Base-by-base conservation (phyloP, 306 rosid species). In the Trichosanthes cucumerina region DNA sequence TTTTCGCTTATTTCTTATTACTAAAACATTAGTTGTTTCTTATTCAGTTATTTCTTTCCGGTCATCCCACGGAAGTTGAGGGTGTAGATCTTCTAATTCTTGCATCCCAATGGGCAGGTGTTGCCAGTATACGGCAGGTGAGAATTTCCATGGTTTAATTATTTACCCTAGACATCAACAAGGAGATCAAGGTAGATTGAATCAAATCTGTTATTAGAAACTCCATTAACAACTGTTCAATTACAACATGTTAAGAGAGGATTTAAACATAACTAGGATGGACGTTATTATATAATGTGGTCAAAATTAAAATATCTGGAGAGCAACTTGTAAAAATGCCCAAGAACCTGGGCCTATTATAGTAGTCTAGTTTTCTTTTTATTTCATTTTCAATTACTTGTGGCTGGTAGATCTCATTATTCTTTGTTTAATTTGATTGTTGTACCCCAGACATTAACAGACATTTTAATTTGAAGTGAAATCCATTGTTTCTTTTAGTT, bases 101-200 rank as follows among this genome's bases (percentile, higher is more conserved):
- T 65, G 88, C 98, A 36, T 92, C 97, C 46, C 92, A 87, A 73
- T 91, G 98, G 98, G 96, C 98, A 3, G 98, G 98, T 74, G 81
- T 86, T 82, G 91, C 91, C 43, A 84, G 80, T 81, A 88, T 84
- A 78, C 90, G 92, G 64, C 93, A 92, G 96, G 98, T 92, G 84
- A 90, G 87, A 34, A 71, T 58, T 66, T 72, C 28, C 73, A 9
- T 24, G 38, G 14, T 47, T 72, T 59, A 4, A 52, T 34, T 43
- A 23, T 49, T 52, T 49, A 12, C 14, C 44, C 65, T 36, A n/a
- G 33, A 26, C 62, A 31, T 49, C 28, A 50, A 49, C 44, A 15
- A 74, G 60, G 44, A 46, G 56, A n/a, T 74, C 15, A 34, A 47
- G 44, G 18, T 74, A 31, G 43, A 49, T 31, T 24, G 19, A 28